Percentiles rank a stretch among this genome's conserved stretches.
These are phyloP conservation scores for Trichaptum fuscoviolaceum DNA, from an alignment of 768 basidiomycete species.

Conservation along the genomic window DNA sequence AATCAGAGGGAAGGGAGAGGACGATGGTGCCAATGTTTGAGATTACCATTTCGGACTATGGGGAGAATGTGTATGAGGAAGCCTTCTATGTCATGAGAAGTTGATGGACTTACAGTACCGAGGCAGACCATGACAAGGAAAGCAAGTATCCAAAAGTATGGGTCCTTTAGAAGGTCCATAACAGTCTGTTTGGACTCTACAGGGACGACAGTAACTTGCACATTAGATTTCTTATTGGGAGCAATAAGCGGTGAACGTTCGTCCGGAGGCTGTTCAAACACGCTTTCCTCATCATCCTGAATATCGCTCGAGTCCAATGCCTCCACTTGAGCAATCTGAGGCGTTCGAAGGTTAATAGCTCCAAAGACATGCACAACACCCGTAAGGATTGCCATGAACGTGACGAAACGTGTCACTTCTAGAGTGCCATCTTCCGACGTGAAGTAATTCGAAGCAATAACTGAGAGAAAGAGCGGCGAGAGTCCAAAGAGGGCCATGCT, in stretches of 20 bases:
- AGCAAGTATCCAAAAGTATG: conserved; percentile 60
- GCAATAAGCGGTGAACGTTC: conserved; percentile 23
- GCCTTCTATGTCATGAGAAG: neutral
- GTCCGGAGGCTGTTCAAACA: conserved; percentile 17
- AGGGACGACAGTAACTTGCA: conserved; percentile 19
- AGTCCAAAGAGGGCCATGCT: conserved; percentile 76
- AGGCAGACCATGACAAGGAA: conserved; percentile 47
- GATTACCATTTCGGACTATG: conserved; percentile 74
- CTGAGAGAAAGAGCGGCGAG: conserved; percentile 69
- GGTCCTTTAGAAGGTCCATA: conserved; percentile 45
- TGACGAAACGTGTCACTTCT: conserved; percentile 45
- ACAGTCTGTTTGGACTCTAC: conserved; percentile 26
- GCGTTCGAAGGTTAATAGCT: conserved; percentile 35
- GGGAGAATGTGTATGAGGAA: conserved; percentile 2
- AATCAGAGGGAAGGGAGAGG: conserved; percentile 46
- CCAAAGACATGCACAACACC: conserved; percentile 52
- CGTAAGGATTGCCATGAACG: conserved; percentile 51
- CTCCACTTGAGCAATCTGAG: conserved; percentile 14
- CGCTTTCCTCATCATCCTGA: neutral
- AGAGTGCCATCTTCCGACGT: conserved; percentile 38
- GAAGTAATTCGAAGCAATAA: conserved; percentile 59
- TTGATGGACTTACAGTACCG: conserved; percentile 54
- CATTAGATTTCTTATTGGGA: conserved; percentile 16
- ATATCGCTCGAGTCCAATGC: neutral
- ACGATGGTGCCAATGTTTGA: conserved; percentile 78